Conservation (phyloP, 1,139 yeast genomes). For the Meyerozyma elateridarum region DNA sequence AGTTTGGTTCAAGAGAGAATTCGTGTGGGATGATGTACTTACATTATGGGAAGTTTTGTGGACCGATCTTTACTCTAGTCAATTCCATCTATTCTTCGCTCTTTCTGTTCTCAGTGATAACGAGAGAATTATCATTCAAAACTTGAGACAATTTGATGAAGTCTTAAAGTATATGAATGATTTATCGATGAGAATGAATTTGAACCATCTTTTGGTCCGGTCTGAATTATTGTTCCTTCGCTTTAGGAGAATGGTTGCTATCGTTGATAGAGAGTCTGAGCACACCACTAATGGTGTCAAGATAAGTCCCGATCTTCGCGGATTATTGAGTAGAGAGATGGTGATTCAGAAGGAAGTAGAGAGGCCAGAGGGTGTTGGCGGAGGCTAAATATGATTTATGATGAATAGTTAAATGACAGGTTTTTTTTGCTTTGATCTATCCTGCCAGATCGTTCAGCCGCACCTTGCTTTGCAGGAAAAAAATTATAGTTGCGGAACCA, state of each 20-base stretch:
- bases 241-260: slow-evolving; percentile 72
- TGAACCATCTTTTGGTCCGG: slow-evolving; percentile 70
- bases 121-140: slow-evolving; percentile 70
- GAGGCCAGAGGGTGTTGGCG: slow-evolving; percentile 46
- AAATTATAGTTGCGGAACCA: too few relatives aligned
- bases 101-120: slow-evolving; percentile 84
- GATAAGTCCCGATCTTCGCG: slow-evolving; percentile 49
- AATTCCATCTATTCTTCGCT: slow-evolving; percentile 83
- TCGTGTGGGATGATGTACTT: slow-evolving; percentile 73
- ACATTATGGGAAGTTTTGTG: slow-evolving; percentile 87
- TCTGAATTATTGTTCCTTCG: slow-evolving; percentile 78
- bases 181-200: slow-evolving; percentile 67
- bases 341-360: slow-evolving; percentile 63
- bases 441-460: too few relatives aligned
- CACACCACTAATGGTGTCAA: slow-evolving; percentile 14
- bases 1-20: slow-evolving; percentile 94
- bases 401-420: neutral
- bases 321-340: slow-evolving; percentile 52
- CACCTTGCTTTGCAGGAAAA: too few relatives aligned
- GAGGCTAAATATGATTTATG: slow-evolving; percentile 25
- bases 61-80: slow-evolving; percentile 83
- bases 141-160: slow-evolving; percentile 78
- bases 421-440: too few relatives aligned
- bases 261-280: slow-evolving; percentile 56
- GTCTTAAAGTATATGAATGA: slow-evolving; percentile 92